Conservation (phyloP, 2,329 filamentous ascomycete species). For the Metarhizium guizhouense region DNA sequence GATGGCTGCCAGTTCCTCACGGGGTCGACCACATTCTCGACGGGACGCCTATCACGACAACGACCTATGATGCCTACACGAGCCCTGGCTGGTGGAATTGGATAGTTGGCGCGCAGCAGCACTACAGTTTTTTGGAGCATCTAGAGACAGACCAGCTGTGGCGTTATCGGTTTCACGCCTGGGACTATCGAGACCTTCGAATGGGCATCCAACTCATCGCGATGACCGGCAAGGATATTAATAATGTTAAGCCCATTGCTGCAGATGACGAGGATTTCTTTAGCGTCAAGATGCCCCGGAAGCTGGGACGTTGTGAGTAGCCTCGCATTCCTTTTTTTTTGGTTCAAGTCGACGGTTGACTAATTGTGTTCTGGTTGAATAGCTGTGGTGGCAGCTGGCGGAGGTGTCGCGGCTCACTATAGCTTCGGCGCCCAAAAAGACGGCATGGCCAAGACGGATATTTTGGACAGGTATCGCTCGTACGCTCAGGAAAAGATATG, state of each 20-base stretch:
- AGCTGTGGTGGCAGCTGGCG: constrained; percentile 42
- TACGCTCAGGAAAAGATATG: constrained; percentile 46
- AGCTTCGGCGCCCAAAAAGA: constrained; percentile 29
- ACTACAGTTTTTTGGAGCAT: constrained; percentile 41
- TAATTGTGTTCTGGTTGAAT: too few species aligned
- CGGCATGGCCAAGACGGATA: constrained; percentile 40
- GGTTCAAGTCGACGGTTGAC: too few species aligned
- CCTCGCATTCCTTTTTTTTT: too few species aligned
- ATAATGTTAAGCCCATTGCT: constrained; percentile 33
- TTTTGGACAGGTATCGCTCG: constrained; percentile 41
- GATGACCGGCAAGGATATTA: constrained; percentile 41
- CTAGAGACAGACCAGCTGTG: constrained; percentile 35
- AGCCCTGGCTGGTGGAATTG: constrained; percentile 37
- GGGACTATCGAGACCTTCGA: constrained; percentile 39
- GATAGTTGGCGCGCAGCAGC: constrained; percentile 40
- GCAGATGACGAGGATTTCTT: constrained; percentile 38
- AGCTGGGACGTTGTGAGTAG: constrained; percentile 25
- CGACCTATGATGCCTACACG: constrained; percentile 33
- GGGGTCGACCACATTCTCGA: constrained; percentile 27
- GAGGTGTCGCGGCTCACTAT: constrained; percentile 45
- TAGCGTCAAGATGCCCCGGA: constrained; percentile 28
- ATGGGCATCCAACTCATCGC: constrained; percentile 46
- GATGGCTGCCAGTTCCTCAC: constrained; percentile 37
- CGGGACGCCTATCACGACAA: constrained; percentile 36
- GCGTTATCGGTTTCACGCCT: constrained; percentile 38